Evolutionary conservation across 495 filamentous ascomycete genomes (phyloP), one percentile per base, ranked within the genome.

Genomic region (Delitschia confertaspora): DNA sequence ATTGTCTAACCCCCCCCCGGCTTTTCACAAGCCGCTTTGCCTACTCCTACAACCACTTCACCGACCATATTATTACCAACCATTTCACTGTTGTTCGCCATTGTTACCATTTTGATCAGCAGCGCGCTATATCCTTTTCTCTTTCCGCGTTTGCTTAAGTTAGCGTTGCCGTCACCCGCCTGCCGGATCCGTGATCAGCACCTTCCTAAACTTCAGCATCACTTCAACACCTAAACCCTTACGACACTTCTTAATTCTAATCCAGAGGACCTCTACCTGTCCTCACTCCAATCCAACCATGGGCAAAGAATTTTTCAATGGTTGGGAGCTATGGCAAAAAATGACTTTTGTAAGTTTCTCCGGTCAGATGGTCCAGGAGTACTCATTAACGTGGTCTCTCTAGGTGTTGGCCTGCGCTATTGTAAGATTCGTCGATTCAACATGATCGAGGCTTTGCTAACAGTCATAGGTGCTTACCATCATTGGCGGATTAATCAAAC

Each of bases 241-340:
- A 6, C 33, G 13, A 35, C 27, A 21, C 10, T 20, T 21, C 23
- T 17, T 20, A 14, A 41, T 46, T 40, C 24, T 38, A 44, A 51
- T 33, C 26, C 18, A 16, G 14, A 20, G 6, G 33, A 42, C 20
- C 38, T 42, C 19, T 45, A 37, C 30, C 41, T 31, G 27, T 36
- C 42, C 22, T 35, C 11, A 13, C 37, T 31, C 27, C 26, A 25
- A 30, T 36, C 29, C 24, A 40, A 31, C 24, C 13, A 59, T 61
- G 56, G 51, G 46, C 32, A 42, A 39, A 9, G 27, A 26, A 10
- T 94, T 95, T 67, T 95, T 89, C 68, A 56, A 66, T 27, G 70
- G 65, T 26, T 95, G 88, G 88, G 60, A 72, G 49, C 64, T 91
- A 56, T 96, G 89, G 89, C 76, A 93, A 72, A 82, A 94, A 71